Evolutionary conservation across 2,329 filamentous ascomycete species (phyloP), one percentile per base, ranked within the genome.

Genomic region (Helotiales sp.): DNA sequence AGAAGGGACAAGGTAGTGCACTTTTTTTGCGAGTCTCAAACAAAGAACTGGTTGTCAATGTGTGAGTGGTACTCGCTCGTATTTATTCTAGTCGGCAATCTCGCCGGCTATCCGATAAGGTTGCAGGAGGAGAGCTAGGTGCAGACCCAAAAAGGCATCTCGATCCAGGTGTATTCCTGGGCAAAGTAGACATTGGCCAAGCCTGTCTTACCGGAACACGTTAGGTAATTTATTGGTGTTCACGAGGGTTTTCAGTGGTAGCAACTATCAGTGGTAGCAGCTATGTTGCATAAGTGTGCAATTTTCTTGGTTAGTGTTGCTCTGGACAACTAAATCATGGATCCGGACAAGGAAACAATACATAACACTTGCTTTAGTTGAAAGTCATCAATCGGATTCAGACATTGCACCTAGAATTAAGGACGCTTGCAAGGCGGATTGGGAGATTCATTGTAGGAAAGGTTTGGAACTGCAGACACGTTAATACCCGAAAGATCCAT

Each of bases 91-190:
- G 22, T 30, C 49, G 49, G 49, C 11, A 52, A 52, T 30, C 49
- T 52, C 17, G 49, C 22, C 49, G 49, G 49, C 49, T 52, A 52
- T 28, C 15, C 26, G 49, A 52, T 52, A 52, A 52, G 49, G 24
- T 17, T 52, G 26, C 37, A 43, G 10, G 37, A 32, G 17, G 17
- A 20, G 20, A 15, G 26, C 49, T 52, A 52, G 40, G 40, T 57
- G 13, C 28, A 6, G 22, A n/a, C 34, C 40, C 22, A 49, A 47
- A 60, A 17, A 49, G 26, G 45, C 20, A 47, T 32, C 32, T 34
- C 7, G n/a, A 50, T 50, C 40, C 43, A 24, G 28, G 6, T 24
- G 5, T 15, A 6, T 54, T 52, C 20, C 50, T 65, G 49, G 49
- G 26, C 49, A 30, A 11, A 52, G n/a, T n/a, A n/a, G 20, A n/a